A percentile compares a stretch with the other conserved stretches of the same genome.
Conservation (phyloP, 441 rosid species). For the Macaranga tanarius region DNA sequence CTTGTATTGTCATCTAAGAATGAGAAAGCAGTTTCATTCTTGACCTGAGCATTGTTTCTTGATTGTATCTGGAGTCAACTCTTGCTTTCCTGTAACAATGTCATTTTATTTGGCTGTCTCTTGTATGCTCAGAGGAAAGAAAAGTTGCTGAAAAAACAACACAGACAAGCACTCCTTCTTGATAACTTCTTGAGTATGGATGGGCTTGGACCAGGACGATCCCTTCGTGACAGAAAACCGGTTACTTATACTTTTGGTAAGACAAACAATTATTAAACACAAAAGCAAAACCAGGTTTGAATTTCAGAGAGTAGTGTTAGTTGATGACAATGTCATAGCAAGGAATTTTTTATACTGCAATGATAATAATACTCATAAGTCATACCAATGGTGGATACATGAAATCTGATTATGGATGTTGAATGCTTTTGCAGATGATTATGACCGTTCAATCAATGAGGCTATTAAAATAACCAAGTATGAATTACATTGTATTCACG, state of each 20-base stretch:
- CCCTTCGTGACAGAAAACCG: slow-evolving; percentile 96
- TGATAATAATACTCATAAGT: background rate
- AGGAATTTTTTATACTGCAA: background rate
- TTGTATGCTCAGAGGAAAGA: slow-evolving; percentile 74
- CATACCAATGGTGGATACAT: background rate
- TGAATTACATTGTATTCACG: slow-evolving; percentile 19
- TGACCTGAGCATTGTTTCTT: background rate
- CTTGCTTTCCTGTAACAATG: slow-evolving; percentile 10
- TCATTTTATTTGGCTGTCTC: slow-evolving; percentile 12
- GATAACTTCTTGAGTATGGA: slow-evolving; percentile 75
- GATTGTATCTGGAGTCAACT: slow-evolving; percentile 11
- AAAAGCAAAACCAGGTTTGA: slow-evolving; percentile 5
- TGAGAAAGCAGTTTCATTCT: background rate
- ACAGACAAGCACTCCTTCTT: slow-evolving; percentile 92
- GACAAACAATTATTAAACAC: slow-evolving; percentile 19
- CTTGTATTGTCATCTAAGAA: slow-evolving; percentile 1
- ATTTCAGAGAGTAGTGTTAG: background rate
- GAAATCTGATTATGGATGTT: slow-evolving; percentile 17
- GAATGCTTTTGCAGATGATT: slow-evolving; percentile 81
- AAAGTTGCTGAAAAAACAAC: slow-evolving; percentile 90
- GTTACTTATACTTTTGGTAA: slow-evolving; percentile 98
- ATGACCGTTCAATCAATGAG: slow-evolving; percentile 93
- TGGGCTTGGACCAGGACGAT: slow-evolving; percentile 86
- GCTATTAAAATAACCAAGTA: slow-evolving; percentile 97
- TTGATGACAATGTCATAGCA: background rate